Percentiles rank a stretch among this genome's conserved stretches.
phyloP scores from a whole-genome alignment of 169 alveolate species.

The Eimeria maxima region DNA sequence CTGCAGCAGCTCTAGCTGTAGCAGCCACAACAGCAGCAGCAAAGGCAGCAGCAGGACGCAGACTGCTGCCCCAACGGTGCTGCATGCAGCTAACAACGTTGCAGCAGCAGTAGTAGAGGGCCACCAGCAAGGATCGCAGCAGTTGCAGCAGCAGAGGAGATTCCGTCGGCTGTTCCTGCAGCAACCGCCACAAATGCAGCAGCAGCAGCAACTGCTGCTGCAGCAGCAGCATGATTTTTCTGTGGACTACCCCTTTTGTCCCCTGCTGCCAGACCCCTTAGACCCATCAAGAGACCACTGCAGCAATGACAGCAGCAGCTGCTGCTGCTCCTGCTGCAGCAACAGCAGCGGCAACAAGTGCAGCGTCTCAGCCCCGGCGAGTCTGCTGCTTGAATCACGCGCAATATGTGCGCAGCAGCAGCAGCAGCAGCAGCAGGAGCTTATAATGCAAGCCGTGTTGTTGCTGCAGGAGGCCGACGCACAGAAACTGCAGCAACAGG shows the following conservation, averaged over 20 bases:
- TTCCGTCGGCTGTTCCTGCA: background rate
- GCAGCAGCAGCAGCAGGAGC: no score
- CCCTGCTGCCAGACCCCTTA: background rate
- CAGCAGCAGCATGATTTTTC: conserved; percentile 2
- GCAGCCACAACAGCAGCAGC: conserved; percentile 39
- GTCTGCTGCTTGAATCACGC: background rate
- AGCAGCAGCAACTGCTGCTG: conserved; percentile 3
- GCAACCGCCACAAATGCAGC: background rate
- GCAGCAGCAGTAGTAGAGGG: background rate
- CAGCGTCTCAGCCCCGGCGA: background rate
- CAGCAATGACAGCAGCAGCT: background rate
- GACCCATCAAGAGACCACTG: conserved; percentile 2
- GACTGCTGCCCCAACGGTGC: background rate
- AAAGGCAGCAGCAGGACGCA: background rate
- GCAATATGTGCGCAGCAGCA: background rate
- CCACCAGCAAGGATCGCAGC: background rate
- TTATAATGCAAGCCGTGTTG: no score
- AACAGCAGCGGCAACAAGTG: background rate
- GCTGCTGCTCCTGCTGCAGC: background rate
- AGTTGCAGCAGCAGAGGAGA: background rate
- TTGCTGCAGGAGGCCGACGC: no score
- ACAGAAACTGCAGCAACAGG: conserved; percentile 10
- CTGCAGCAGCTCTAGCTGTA: background rate
- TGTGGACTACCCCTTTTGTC: background rate
- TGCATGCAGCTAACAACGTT: background rate